Evolutionary conservation across 768 basidiomycete species (phyloP), one percentile per base, ranked within the genome.

Genomic region (Boletus fagicola): DNA sequence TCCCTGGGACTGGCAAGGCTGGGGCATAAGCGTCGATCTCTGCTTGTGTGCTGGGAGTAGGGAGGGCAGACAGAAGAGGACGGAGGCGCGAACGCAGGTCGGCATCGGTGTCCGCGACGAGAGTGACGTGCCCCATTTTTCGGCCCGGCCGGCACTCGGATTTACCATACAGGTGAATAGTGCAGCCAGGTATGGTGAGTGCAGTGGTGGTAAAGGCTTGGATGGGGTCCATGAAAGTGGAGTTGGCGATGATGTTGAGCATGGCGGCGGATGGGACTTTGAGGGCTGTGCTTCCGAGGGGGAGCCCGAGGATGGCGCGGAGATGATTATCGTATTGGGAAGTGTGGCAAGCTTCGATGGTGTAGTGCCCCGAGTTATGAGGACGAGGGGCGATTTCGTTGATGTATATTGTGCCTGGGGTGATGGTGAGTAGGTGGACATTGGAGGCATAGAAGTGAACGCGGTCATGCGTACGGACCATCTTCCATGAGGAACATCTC

Each of bases 311-410:
- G 71, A 99, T 95, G 20, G 94, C 91, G 36, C 94, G 92, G 50
- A 98, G 87, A 72, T 98, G 97, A 64, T 98, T 97, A 72, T 94
- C 93, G 75, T 92, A 99, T 75, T 98, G 97, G 2, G 96, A 98
- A 3, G 94, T 92, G 63, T 92, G 80, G 72, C 94, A 98, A 0
- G 96, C 94, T 75, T 98, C 97, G 68, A 98, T 98, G 30, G 95
- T 97, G 73, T 98, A 96, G 71, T 99, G 97, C 0, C 96, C 97
- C 10, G 95, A 98, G 75, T 98, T 99, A 72, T 99, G 97, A 1
- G 97, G 96, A 18, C 97, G 84, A 13, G 97, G 97, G 0, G 97
- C 97, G 59, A 99, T 96, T 76, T 99, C 97, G 72, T 99, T 99
- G 61, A 99, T 82, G 57, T 85, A 85, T 1, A 98, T 80, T 0